Evolutionary conservation across 441 rosid genomes (phyloP).

Genomic region (Rhodomyrtus psidioides): DNA sequence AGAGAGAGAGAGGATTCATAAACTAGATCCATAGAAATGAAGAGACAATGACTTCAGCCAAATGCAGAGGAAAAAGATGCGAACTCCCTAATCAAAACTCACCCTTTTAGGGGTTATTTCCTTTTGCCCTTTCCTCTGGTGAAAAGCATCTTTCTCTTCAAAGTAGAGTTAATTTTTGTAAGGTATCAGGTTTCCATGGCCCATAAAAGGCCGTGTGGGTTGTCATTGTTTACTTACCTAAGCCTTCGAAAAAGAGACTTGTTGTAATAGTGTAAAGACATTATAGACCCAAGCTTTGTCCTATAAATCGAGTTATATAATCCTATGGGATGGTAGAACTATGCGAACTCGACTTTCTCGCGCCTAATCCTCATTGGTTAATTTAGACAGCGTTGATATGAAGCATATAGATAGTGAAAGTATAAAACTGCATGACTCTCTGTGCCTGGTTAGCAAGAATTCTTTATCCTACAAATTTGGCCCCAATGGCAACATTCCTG

Average conservation of each 20-base stretch:
- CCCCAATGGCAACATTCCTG: not conserved
- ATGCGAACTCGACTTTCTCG: not conserved
- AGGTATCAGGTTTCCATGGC: not conserved
- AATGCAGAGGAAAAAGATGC: not conserved
- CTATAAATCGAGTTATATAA: not conserved
- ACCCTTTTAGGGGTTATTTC: slow-evolving; percentile 1
- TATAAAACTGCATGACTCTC: not conserved
- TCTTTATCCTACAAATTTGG: not conserved
- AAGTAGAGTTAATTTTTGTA: slow-evolving; percentile 16
- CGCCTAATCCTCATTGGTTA: not conserved
- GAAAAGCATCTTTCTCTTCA: not conserved
- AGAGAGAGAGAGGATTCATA: slow-evolving; percentile 4
- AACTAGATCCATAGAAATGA: not conserved
- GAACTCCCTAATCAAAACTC: slow-evolving; percentile 8
- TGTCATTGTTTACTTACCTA: not conserved
- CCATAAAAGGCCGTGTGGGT: not conserved
- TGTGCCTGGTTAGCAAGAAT: not conserved
- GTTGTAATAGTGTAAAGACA: not conserved
- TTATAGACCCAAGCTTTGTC: not conserved
- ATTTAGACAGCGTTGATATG: not conserved
- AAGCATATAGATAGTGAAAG: not conserved
- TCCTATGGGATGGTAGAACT: not conserved
- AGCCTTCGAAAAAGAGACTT: not conserved
- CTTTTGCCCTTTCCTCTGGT: not conserved
- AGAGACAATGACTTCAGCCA: slow-evolving; percentile 11